Evolutionary conservation across 495 filamentous ascomycete species (phyloP).

Genomic region (Penicillium verhagenii): DNA sequence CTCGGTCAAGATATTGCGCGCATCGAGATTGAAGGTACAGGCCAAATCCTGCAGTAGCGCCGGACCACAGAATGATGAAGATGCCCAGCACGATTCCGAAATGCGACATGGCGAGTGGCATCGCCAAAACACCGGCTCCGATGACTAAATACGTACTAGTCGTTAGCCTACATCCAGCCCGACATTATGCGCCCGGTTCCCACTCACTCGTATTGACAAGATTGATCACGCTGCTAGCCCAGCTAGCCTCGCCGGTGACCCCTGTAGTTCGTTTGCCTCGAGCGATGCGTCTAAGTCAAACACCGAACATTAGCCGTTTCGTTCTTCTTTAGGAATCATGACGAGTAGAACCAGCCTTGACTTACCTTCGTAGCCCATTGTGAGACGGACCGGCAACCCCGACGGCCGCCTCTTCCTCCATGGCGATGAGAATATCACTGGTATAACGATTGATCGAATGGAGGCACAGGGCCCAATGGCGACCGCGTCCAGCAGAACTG

Average conservation of each 20-base stretch:
- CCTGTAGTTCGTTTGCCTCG: slow-evolving; percentile 53
- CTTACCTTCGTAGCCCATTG: slow-evolving; percentile 35
- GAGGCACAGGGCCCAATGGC: slow-evolving; percentile 26
- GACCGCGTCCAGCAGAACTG: slow-evolving; percentile 19
- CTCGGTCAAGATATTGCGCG: slow-evolving; percentile 86
- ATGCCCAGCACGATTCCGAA: slow-evolving; percentile 84
- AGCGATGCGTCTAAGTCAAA: slow-evolving; percentile 36
- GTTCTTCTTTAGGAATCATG: neutral
- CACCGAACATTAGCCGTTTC: neutral
- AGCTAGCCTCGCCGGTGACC: slow-evolving; percentile 71
- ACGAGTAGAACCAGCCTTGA: neutral
- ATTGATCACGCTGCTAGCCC: slow-evolving; percentile 91
- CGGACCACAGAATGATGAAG: slow-evolving; percentile 87
- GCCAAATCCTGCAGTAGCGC: slow-evolving; percentile 82
- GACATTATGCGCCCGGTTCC: neutral
- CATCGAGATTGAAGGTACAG: slow-evolving; percentile 93
- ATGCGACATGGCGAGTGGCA: slow-evolving; percentile 89
- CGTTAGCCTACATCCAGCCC: neutral
- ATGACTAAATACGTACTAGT: slow-evolving; percentile 58
- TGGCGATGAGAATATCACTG: slow-evolving; percentile 10
- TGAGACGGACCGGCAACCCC: slow-evolving; percentile 25
- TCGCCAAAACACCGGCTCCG: slow-evolving; percentile 89
- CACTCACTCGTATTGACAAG: slow-evolving; percentile 81
- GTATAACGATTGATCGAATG: slow-evolving; percentile 3
- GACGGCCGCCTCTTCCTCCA: slow-evolving; percentile 38